These are phyloP conservation scores for Gossypium sturtianum DNA, from an alignment of 345 rosid species.

Conservation along the genomic window DNA sequence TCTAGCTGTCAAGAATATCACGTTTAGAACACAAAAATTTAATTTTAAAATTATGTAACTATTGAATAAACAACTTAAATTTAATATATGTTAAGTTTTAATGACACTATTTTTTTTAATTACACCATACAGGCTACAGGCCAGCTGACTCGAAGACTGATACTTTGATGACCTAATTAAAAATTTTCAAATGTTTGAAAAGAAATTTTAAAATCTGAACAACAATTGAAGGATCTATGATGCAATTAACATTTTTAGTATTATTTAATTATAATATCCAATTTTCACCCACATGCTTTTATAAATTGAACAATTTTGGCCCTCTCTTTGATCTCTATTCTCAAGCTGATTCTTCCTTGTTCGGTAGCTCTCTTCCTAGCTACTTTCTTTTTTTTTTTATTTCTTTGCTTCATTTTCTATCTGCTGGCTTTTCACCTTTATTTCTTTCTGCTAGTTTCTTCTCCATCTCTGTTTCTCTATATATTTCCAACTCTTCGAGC, in stretches of 20 bases:
- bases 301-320: slow-evolving; percentile 15
- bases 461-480: not conserved
- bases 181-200: too few species aligned
- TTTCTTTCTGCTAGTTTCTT: not conserved
- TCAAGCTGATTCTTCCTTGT: slow-evolving; percentile 3
- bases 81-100: too few species aligned
- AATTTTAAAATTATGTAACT: too few species aligned
- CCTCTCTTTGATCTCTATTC: slow-evolving; percentile 8
- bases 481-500: not conserved
- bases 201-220: not conserved
- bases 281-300: not conserved
- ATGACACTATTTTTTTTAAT: too few species aligned
- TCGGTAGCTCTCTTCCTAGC: not conserved
- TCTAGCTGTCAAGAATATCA: not conserved
- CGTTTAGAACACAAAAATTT: too few species aligned
- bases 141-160: too few species aligned
- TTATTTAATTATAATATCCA: not conserved
- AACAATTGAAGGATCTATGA: not conserved
- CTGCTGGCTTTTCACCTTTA: not conserved
- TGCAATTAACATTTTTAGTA: not conserved
- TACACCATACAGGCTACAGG: too few species aligned
- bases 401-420: too few species aligned
- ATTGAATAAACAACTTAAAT: too few species aligned
- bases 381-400: not conserved
- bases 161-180: too few species aligned